A percentile compares a stretch with the other conserved stretches of the same genome.
Conservation (phyloP, 257 asterid species). For the Lithospermum erythrorhizon region DNA sequence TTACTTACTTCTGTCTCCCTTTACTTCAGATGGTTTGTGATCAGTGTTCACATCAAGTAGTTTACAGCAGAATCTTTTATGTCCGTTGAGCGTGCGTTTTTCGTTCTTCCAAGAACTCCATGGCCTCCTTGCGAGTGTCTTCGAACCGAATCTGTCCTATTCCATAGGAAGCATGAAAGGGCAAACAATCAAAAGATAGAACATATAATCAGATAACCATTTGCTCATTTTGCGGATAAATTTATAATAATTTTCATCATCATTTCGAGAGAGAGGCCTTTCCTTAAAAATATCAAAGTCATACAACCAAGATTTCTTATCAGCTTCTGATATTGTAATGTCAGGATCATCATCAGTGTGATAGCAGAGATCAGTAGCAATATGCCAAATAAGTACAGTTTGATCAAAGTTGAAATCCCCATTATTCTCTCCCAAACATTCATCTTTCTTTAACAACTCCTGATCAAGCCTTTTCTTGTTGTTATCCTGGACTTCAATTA, state of each 20-base stretch:
- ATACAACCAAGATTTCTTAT: no score
- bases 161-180: slow-evolving; percentile 47
- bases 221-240: no score
- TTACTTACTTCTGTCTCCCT: slow-evolving; percentile 54
- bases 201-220: slow-evolving; percentile 40
- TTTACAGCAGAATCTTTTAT: slow-evolving; percentile 17
- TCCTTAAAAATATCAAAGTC: no score
- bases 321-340: not conserved
- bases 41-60: slow-evolving; percentile 29
- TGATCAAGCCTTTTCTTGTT: no score
- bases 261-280: no score
- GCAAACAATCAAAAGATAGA: slow-evolving; percentile 34
- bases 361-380: slow-evolving; percentile 43
- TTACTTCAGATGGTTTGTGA: slow-evolving; percentile 29
- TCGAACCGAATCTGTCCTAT: slow-evolving; percentile 38
- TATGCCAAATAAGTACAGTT: slow-evolving; percentile 35
- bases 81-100: not conserved
- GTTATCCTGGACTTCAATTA: no score
- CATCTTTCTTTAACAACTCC: slow-evolving; percentile 11
- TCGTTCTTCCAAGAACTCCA: slow-evolving; percentile 23
- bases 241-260: no score
- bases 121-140: slow-evolving; percentile 40
- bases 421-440: slow-evolving; percentile 1
- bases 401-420: slow-evolving; percentile 30
- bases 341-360: slow-evolving; percentile 9